Conservation (phyloP, 1,139 yeast genomes). For the Magnusiomyces paraingens region DNA sequence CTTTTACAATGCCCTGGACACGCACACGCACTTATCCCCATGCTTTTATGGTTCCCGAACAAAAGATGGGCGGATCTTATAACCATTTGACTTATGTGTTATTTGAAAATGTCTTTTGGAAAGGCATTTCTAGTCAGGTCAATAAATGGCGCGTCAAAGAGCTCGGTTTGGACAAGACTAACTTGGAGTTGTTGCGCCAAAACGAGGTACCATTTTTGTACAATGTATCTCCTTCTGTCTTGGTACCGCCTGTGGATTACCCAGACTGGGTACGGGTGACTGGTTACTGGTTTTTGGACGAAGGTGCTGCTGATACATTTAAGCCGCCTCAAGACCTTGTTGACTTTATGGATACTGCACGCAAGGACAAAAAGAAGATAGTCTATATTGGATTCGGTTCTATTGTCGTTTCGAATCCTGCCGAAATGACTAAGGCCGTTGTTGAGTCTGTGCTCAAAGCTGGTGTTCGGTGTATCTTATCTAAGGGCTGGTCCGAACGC, state of each 20-base stretch:
- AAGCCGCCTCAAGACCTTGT: constrained; percentile 56
- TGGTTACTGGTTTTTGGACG: constrained; percentile 92
- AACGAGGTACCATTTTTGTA: constrained; percentile 80
- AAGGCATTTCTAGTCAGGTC: constrained; percentile 83
- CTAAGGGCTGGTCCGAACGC: constrained; percentile 94
- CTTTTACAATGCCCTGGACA: constrained; percentile 99
- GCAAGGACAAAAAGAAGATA: constrained; percentile 53
- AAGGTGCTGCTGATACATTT: constrained; percentile 45
- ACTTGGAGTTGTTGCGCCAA: constrained; percentile 64
- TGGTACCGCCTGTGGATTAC: constrained; percentile 90
- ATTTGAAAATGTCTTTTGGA: constrained; percentile 91
- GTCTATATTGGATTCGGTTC: constrained; percentile 96
- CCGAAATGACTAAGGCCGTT: constrained; percentile 67
- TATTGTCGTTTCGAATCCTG: constrained; percentile 81
- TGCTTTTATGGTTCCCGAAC: constrained; percentile 93
- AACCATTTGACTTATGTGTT: constrained; percentile 87
- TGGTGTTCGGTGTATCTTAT: constrained; percentile 77
- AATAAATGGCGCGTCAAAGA: constrained; percentile 77
- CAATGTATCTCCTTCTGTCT: constrained; percentile 77
- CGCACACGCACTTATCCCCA: constrained; percentile 93
- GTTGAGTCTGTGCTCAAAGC: constrained; percentile 71
- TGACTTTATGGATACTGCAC: constrained; percentile 60
- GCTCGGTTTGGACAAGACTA: constrained; percentile 61
- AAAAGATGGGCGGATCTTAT: constrained; percentile 85
- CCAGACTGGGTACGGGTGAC: constrained; percentile 92